Base-by-base conservation (phyloP, 352 stramenopile species). In the Aphanomyces cochlioides region DNA sequence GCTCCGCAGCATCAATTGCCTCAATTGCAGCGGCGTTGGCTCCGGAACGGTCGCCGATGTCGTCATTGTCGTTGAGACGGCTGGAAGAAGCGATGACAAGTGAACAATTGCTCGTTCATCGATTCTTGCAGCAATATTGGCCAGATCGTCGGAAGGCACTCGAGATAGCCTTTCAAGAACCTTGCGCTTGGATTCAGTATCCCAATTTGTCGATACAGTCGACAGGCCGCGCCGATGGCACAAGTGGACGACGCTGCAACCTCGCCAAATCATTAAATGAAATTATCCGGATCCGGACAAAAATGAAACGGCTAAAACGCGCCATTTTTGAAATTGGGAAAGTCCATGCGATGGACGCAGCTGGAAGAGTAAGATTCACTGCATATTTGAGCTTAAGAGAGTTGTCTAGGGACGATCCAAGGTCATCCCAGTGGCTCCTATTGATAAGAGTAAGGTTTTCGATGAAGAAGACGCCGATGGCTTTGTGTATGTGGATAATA, bases 1-100 rank as follows among this genome's bases (percentile, higher is more conserved):
- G 65, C 72, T 90, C 75, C 64, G 64, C 21, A 59, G 13, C 56
- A 65, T 65, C 36, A 71, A n/a, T 47, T 65, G 64, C 8, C 10
- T 54, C 10, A 71, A 34, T 50, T 67, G 59, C 19, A 15, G 38
- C 43, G 17, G 36, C 7, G 59, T 56, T 19, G 59, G 59, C 40
- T 48, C 39, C 5, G 59, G 59, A 21, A 67, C 59, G 2, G 41
- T 36, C 2, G 28, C 28, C 28, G 28, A 28, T 28, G 28, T 28
- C 28, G 28, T 28, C 13, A 21, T 36, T 15, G 59, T 28, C 13
- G 43, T 36, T 15, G 59, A 45, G 15, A 13, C 43, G 4, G 59
- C 19, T 7, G 59, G 59, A 8, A 67, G 41, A 12, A 67, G 17
- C 39, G 59, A 48, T 12, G 54, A 28, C 21, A 67, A 28, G 34